Evolutionary conservation across 495 filamentous ascomycete species (phyloP), one percentile per base, ranked within the genome.

Genomic region (Penicillium parvum): DNA sequence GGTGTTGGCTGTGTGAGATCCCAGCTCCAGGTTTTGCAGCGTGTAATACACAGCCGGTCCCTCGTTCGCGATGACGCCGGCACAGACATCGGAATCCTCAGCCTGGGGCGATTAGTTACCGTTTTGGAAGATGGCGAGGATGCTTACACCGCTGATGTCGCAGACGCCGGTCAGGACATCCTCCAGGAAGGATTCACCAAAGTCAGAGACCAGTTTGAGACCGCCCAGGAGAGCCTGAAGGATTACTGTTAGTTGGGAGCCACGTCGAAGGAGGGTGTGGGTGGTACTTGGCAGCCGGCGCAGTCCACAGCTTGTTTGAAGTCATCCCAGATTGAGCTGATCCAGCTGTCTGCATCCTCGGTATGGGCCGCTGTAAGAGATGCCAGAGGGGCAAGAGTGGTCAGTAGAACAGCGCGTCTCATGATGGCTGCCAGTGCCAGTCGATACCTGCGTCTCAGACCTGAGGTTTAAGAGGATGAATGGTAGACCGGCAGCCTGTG

Each of bases 41-140:
- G 60, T 57, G 32, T 74, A 63, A 19, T 74, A 67, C 15, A 78
- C 51, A 17, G 74, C 69, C 1, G 76, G 72, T 0, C 67, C 71
- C 57, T 79, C 74, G 0, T 65, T 62, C 12, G 59, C 59, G 12
- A 78, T 64, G 11, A 66, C 47, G 5, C 73, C 73, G 9, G 57
- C 46, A 39, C 74, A 79, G 20, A 77, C 75, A 55, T 79, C 76
- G 26, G 47, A 32, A 37, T 77, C 75, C 41, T 72, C 63, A 29
- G 53, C 49, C 64, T 67, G n/a, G 4, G 40, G 14, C 18, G 14
- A 5, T 15, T 23, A 29, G 32, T 45, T 8, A 18, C 2, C 22
- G 8, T 22, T 11, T 28, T 16, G 14, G 14, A 16, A 28, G 3
- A 33, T 18, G 11, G 15, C n/a, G 15, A 5, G 19, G 20, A 17